Evolutionary conservation across 208 protist species (phyloP).

Genomic region (Cochliopodium minus): DNA sequence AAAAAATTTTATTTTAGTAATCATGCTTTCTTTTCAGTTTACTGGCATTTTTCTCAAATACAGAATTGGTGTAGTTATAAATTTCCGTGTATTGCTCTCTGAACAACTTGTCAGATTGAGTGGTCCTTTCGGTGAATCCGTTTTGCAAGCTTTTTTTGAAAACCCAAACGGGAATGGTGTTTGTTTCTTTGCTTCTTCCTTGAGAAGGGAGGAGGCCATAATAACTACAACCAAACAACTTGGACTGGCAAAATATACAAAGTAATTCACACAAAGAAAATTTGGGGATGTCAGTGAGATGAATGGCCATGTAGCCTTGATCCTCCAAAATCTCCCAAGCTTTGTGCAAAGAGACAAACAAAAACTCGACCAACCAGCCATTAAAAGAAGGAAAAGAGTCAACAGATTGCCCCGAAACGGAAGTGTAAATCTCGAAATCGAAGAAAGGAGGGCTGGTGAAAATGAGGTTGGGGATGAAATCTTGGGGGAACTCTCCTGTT

Average conservation of each 20-base stretch:
- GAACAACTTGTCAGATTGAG: too few relatives aligned
- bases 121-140: too few relatives aligned
- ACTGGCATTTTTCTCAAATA: too few relatives aligned
- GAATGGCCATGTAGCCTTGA: slow-evolving; percentile 18
- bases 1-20: too few relatives aligned
- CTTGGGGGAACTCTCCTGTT: too few relatives aligned
- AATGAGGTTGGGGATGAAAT: slow-evolving; percentile 11
- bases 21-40: too few relatives aligned
- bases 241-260: slow-evolving; percentile 11
- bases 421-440: slow-evolving; percentile 24
- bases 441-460: slow-evolving; percentile 30
- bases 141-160: too few relatives aligned
- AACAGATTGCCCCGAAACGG: neutral
- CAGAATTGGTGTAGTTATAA: too few relatives aligned
- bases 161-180: too few relatives aligned
- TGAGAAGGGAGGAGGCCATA: neutral
- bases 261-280: slow-evolving; percentile 14
- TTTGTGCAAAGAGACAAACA: slow-evolving; percentile 13
- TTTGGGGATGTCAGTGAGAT: slow-evolving; percentile 17
- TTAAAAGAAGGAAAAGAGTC: slow-evolving; percentile 15
- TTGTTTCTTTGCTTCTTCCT: too few relatives aligned
- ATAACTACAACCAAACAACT: neutral
- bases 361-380: slow-evolving; percentile 20
- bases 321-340: slow-evolving; percentile 13
- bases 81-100: too few relatives aligned